These are phyloP conservation scores for Trametes punicea DNA, from an alignment of 768 basidiomycete genomes.

Conservation along the genomic window DNA sequence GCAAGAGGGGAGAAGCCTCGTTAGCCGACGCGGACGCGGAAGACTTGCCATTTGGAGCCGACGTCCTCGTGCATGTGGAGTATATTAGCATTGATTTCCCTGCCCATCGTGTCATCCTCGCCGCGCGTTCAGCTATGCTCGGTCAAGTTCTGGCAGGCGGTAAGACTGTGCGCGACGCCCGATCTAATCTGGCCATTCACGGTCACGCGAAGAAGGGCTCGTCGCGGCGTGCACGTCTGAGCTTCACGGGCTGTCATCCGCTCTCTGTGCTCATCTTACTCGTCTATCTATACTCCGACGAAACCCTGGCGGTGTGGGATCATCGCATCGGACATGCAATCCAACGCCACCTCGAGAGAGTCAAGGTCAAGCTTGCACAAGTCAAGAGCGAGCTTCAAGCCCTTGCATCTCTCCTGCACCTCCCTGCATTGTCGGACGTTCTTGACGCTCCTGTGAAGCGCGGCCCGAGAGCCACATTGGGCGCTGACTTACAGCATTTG, in stretches of 20 bases:
- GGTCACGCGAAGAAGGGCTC: constrained; percentile 1
- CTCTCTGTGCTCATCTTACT: constrained; percentile 73
- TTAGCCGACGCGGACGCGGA: neutral
- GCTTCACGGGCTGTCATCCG: constrained; percentile 55
- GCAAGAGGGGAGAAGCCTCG: constrained; percentile 6
- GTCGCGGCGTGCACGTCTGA: constrained; percentile 27
- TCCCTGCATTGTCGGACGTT: constrained; percentile 51
- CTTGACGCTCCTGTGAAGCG: constrained; percentile 63
- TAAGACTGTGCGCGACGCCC: constrained; percentile 29
- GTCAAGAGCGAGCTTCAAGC: constrained; percentile 63
- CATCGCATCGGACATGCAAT: constrained; percentile 51
- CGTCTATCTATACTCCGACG: constrained; percentile 87
- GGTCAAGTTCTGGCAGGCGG: constrained; percentile 39
- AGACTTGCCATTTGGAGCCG: constrained; percentile 49
- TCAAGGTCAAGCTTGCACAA: constrained; percentile 42
- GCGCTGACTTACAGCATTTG: constrained; percentile 46
- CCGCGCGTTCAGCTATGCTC: constrained; percentile 52
- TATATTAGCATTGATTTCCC: constrained; percentile 45
- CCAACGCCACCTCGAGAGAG: constrained; percentile 34
- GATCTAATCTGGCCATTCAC: constrained; percentile 33
- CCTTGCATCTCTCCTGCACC: constrained; percentile 55
- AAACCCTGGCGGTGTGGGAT: constrained; percentile 83
- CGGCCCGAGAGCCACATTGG: constrained; percentile 45
- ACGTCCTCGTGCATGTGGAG: constrained; percentile 51
- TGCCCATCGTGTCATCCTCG: constrained; percentile 65